Evolutionary conservation across 2,329 filamentous ascomycete species (phyloP), one percentile per base, ranked within the genome.

Genomic region (Epichloe gansuensis): DNA sequence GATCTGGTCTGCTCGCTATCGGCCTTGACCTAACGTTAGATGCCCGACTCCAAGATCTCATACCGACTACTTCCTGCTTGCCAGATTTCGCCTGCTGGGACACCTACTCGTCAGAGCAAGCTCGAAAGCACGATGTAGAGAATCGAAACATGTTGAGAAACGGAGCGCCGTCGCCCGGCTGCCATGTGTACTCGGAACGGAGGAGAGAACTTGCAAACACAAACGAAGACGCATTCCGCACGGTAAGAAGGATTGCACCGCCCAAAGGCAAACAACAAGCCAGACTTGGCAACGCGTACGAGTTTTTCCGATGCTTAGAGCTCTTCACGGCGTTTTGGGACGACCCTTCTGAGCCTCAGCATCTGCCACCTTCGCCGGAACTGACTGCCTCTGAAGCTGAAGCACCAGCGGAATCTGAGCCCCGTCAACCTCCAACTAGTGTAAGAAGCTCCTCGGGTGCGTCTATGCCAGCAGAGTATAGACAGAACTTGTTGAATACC

Each of bases 251-350:
- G 44, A 68, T 82, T n/a, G 71, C 73, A 5, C 68, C 76, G 1
- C 71, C 73, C 36, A 73, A 72, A 41, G 81, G 80, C 41, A 74
- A 75, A 59, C 66, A 71, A 45, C 69, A 75, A 38, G 72, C 74
- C 34, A 75, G 80, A 6, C 65, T 84, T 7, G 81, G 81, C 13
- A 82, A 82, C 57, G 74, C 77, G 5, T 84, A 82, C 58, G 81
- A 84, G 63, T 84, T 84, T 64, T 84, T 77, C 66, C 77, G 78
- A 50, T 77, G 79, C 57, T 69, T 84, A 21, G 81, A 84, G 58
- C 63, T 72, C 27, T 74, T 82, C 60, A 76, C 78, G 2, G 60
- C 69, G 0, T 84, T 74, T 59, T 84, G 81, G 81, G 77, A 81
- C 35, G 81, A 84, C 59, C 77, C 79, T 0, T 78, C 77, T 6